These are phyloP conservation scores for Micractinium sp. DNA, from an alignment of 139 green algal species.

Conservation along the genomic window DNA sequence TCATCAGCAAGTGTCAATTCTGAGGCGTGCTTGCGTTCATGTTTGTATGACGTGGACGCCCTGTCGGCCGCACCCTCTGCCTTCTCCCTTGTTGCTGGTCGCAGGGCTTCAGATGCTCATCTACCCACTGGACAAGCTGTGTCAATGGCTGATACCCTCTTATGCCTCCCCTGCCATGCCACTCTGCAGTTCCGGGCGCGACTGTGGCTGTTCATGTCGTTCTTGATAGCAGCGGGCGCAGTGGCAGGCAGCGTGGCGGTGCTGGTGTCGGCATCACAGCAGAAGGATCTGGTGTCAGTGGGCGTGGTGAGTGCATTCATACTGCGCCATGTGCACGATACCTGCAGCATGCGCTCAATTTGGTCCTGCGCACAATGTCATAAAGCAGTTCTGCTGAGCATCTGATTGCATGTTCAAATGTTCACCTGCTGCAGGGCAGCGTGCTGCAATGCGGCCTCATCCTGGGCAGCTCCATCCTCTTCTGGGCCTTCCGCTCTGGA, in stretches of 20 bases:
- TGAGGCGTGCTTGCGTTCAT: neutral
- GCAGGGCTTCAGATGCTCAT: no score
- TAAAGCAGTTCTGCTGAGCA: neutral
- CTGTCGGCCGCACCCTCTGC: no score
- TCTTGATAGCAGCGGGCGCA: conserved; percentile 41
- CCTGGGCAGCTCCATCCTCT: conserved; percentile 7
- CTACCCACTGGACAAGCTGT: no score
- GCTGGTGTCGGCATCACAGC: conserved; percentile 39
- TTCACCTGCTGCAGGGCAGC: conserved; percentile 37
- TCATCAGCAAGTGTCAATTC: neutral
- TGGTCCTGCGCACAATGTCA: no score
- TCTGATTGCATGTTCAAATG: neutral
- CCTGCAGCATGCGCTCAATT: neutral
- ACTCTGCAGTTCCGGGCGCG: conserved; percentile 43
- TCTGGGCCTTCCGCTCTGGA: conserved; percentile 13
- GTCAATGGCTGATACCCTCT: neutral
- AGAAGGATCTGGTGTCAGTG: conserved; percentile 13
- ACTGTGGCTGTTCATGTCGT: conserved; percentile 54
- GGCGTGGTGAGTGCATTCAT: conserved; percentile 45
- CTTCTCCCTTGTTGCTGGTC: neutral
- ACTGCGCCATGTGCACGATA: neutral
- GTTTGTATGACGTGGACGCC: no score
- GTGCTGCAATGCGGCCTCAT: conserved; percentile 58
- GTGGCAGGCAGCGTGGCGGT: conserved; percentile 56
- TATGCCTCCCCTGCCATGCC: neutral